Percentiles rank a stretch among this genome's conserved stretches.
Evolutionary conservation across 148 eudicot species (phyloP).

Genomic region (Rhododendron molle): DNA sequence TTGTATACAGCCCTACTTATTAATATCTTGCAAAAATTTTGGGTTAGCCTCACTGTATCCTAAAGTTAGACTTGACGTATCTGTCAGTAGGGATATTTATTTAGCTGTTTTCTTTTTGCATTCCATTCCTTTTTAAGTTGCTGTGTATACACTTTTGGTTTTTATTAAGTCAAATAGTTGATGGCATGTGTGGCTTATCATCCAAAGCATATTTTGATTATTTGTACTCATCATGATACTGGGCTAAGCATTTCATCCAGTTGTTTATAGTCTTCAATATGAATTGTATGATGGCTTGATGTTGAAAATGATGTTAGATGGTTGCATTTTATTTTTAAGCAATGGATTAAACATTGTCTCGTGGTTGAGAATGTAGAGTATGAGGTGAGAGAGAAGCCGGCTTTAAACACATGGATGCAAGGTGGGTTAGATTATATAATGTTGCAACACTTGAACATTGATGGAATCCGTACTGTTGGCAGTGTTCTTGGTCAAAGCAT

Average conservation of each 20-base stretch:
- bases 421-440: slow-evolving; percentile 83
- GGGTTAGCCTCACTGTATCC: neutral
- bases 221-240: neutral
- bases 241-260: neutral
- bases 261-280: neutral
- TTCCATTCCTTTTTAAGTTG: neutral
- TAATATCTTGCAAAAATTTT: neutral
- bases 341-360: neutral
- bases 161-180: neutral
- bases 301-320: neutral
- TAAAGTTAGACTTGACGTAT: neutral
- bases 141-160: neutral
- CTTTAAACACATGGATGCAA: slow-evolving; percentile 85
- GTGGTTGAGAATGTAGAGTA: slow-evolving; percentile 44
- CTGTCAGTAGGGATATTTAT: neutral
- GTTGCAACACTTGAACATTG: slow-evolving; percentile 74
- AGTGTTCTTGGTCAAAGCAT: slow-evolving; percentile 99
- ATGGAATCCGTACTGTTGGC: slow-evolving; percentile 93
- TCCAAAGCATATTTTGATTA: neutral
- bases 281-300: slow-evolving; percentile 4
- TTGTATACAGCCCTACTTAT: too few relatives aligned
- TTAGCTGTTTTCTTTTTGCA: neutral
- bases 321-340: slow-evolving; percentile 4
- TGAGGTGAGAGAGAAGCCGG: slow-evolving; percentile 84
- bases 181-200: neutral